Evolutionary conservation across 805 yeast genomes (phyloP), one percentile per base, ranked within the genome.

Genomic region (Kregervanrija pseudodelftensis): DNA sequence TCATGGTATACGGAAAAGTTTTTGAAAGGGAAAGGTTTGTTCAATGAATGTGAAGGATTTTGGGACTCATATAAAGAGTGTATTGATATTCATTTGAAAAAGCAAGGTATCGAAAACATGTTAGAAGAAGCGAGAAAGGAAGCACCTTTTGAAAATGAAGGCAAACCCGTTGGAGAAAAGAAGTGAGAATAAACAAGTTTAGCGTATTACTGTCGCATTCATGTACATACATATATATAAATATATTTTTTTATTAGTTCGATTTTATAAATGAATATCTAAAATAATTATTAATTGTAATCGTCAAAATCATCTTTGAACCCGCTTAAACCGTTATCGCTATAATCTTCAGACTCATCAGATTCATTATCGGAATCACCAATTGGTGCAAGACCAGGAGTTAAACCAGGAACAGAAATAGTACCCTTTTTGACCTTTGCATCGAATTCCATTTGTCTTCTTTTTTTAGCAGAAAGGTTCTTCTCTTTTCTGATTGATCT

Each of bases 1-100:
- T 76, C 76, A 52, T 90, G 99, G 99, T 93, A 93, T 62, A 81
- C 93, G 5, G 97, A 93, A 55, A 85, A 84, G 63, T 85, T 85
- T 53, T 66, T 85, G 39, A 76, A 76, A 49, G 82, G 80, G 32
- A 72, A 76, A 56, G 72, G 78, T 36, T 67, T 72, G 45, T 74
- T 83, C 55, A 91, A 91, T 61, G 97, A 91, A 65, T 93, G 99
- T 65, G 83, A 86, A 43, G 91, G 82, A 30, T 74, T 86, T 31
- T 93, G 97, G 96, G 76, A 77, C 47, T 82, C 79, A 43, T 93
- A 93, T 64, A 86, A 85, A 55, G 80, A 80, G n/a, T 93, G 99
- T 66, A 81, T 93, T 30, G 82, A 87, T 54, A 77, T 68, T 1
- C 78, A 79, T 34, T 68, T 89, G 52, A 77, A 81, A 22, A 77